A percentile compares a stretch with the other conserved stretches of the same genome.
phyloP scores from a whole-genome alignment of 352 stramenopile species.

The Aphanomyces invadans region DNA sequence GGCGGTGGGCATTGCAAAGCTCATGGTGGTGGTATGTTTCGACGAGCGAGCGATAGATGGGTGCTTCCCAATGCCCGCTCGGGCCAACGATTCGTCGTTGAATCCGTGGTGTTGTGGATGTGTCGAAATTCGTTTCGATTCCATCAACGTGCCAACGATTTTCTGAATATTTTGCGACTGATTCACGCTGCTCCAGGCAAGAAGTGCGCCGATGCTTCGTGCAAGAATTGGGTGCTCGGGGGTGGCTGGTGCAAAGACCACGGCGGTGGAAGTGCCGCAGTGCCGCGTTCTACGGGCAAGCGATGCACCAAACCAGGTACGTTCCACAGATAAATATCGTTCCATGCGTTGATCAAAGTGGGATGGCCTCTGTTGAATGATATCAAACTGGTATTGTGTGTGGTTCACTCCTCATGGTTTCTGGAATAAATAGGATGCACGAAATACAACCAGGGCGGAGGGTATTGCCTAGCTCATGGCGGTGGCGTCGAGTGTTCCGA shows the following conservation, averaged over 20 bases:
- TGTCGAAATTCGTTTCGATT: too few species aligned
- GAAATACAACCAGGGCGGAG: slow-evolving; percentile 74
- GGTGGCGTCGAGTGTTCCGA: slow-evolving; percentile 61
- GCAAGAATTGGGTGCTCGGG: slow-evolving; percentile 56
- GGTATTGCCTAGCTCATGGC: slow-evolving; percentile 63
- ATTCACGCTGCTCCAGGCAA: neutral
- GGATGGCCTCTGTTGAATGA: too few species aligned
- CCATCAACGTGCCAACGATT: too few species aligned
- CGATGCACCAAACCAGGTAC: slow-evolving; percentile 34
- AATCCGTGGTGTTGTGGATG: too few species aligned
- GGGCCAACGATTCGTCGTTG: too few species aligned
- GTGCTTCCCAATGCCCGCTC: too few species aligned
- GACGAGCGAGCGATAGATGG: too few species aligned
- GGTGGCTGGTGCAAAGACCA: slow-evolving; percentile 69
- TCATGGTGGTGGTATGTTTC: slow-evolving; percentile 19
- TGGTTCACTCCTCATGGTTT: too few species aligned
- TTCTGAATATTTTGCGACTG: neutral
- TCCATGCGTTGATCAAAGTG: too few species aligned
- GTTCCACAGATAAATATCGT: too few species aligned
- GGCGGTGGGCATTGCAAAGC: slow-evolving; percentile 50
- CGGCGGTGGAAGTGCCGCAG: slow-evolving; percentile 29
- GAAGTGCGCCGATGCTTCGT: slow-evolving; percentile 39
- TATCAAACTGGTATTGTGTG: too few species aligned
- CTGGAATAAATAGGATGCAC: slow-evolving; percentile 59
- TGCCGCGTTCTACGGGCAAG: slow-evolving; percentile 33